These are phyloP conservation scores for Penicillium riverlandense DNA, from an alignment of 495 filamentous ascomycete species.

Conservation along the genomic window DNA sequence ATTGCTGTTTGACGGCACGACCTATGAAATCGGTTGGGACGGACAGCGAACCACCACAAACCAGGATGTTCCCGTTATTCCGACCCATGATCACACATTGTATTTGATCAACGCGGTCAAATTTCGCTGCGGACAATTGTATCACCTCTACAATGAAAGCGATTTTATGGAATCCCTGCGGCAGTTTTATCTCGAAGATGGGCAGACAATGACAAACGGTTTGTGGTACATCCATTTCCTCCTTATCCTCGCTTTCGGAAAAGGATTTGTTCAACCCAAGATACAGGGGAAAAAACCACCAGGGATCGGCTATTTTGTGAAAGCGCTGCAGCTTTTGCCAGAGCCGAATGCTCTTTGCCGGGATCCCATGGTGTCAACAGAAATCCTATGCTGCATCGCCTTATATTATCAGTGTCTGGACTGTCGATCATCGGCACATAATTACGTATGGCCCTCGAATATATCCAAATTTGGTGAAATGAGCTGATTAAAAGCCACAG, in stretches of 20 bases:
- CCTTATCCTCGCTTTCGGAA: constrained; percentile 37
- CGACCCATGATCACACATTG: constrained; percentile 31
- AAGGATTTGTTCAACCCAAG: constrained; percentile 32
- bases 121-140: constrained; percentile 36
- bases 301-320: constrained; percentile 30
- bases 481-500: constrained; percentile 12
- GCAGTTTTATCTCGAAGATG: constrained; percentile 25
- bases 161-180: constrained; percentile 31
- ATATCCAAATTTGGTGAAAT: no score
- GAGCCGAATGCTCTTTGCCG: constrained; percentile 25
- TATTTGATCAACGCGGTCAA: constrained; percentile 39
- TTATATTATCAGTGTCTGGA: constrained; percentile 37
- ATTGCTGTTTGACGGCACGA: constrained; percentile 30
- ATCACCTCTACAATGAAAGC: constrained; percentile 37
- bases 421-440: constrained; percentile 28
- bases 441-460: constrained; percentile 18
- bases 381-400: constrained; percentile 37
- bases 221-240: constrained; percentile 42
- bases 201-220: constrained; percentile 12
- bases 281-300: constrained; percentile 22
- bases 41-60: constrained; percentile 17
- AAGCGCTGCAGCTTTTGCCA: constrained; percentile 33
- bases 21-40: constrained; percentile 38
- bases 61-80: constrained; percentile 21
- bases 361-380: constrained; percentile 27